Base-by-base conservation (phyloP, 1,284 basidiomycete species). In the Apiotrichum brassicae region DNA sequence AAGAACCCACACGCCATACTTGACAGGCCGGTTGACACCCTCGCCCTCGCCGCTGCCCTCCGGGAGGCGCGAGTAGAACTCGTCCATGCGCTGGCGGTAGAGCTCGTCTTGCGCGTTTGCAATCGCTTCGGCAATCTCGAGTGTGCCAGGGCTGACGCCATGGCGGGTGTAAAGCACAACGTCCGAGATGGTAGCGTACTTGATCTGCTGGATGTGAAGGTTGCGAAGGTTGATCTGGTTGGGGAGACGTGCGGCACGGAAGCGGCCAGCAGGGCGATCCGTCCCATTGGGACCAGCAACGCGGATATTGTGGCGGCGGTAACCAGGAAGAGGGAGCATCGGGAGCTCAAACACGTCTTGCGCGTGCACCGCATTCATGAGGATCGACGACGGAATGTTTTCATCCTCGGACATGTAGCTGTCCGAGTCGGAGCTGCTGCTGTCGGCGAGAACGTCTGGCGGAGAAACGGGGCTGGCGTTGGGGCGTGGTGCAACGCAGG, bases 1-100 rank as follows among this genome's bases (percentile, higher is more conserved):
- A 16, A 95, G 78, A 14, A 94, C 79, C 69, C 86, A 94, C 47
- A 94, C 90, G 59, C 90, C 87, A 74, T 95, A 97, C 47, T 78
- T 68, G 36, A 88, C 69, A 5, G 84, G 78, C 12, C 65, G 57
- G 38, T 61, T 61, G 9, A 68, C 48, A 3, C 64, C 66, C 51
- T 72, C 66, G 2, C 64, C 68, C 14, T 56, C 46, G 11, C 48
- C 41, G 35, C 62, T 24, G 19, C 36, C 30, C 16, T 7, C 41
- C 16, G 36, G 40, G 35, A 56, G 26, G 34, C 63, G 59, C 20
- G 40, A 23, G 49, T 72, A 73, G 47, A 61, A 71, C 37, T 68
- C 66, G 11, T 64, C 53, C 57, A 68, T 57, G 23, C 71, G 52
- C 39, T 58, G 49, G n/a, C 65, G 55, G 46, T 67, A 73, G 20